Conservation (phyloP, 2,329 filamentous ascomycete genomes). For the Rutstroemia sp. region DNA sequence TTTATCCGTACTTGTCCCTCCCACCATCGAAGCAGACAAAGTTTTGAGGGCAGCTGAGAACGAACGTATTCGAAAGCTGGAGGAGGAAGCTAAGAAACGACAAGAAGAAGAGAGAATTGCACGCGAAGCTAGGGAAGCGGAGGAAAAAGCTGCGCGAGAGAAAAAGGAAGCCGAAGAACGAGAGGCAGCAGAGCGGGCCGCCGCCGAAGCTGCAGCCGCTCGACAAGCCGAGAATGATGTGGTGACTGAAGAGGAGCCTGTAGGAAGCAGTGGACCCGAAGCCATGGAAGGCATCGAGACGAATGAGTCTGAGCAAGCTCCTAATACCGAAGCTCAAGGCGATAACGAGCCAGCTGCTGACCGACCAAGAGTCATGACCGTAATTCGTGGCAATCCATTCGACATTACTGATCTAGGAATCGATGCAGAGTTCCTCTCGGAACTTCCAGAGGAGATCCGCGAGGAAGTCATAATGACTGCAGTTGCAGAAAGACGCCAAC, state of each 20-base stretch:
- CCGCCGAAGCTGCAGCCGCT: slow-evolving; percentile 42
- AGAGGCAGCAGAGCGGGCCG: slow-evolving; percentile 51
- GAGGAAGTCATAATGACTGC: slow-evolving; percentile 95
- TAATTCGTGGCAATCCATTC: slow-evolving; percentile 76
- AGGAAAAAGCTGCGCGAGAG: slow-evolving; percentile 58
- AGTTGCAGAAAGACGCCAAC: slow-evolving; percentile 71
- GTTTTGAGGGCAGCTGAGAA: slow-evolving; percentile 54
- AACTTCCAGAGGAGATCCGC: slow-evolving; percentile 92
- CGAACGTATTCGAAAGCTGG: slow-evolving; percentile 45
- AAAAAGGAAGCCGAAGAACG: slow-evolving; percentile 65
- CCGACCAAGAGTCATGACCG: slow-evolving; percentile 66
- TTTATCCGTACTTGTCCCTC: slow-evolving; percentile 67
- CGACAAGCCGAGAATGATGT: slow-evolving; percentile 38
- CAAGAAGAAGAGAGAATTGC: slow-evolving; percentile 59
- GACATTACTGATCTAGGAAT: slow-evolving; percentile 95
- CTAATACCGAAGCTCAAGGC: background rate
- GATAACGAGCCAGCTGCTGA: slow-evolving; percentile 38
- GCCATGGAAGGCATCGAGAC: slow-evolving; percentile 72
- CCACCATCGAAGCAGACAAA: slow-evolving; percentile 75
- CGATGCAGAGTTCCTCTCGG: slow-evolving; percentile 87
- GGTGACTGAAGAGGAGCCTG: slow-evolving; percentile 29
- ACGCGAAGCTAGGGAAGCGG: slow-evolving; percentile 65
- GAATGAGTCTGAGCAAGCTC: slow-evolving; percentile 27
- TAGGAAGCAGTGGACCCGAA: slow-evolving; percentile 17
- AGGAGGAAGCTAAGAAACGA: slow-evolving; percentile 54